Conservation (phyloP, 2,329 filamentous ascomycete genomes). For the Penicillium sp. region DNA sequence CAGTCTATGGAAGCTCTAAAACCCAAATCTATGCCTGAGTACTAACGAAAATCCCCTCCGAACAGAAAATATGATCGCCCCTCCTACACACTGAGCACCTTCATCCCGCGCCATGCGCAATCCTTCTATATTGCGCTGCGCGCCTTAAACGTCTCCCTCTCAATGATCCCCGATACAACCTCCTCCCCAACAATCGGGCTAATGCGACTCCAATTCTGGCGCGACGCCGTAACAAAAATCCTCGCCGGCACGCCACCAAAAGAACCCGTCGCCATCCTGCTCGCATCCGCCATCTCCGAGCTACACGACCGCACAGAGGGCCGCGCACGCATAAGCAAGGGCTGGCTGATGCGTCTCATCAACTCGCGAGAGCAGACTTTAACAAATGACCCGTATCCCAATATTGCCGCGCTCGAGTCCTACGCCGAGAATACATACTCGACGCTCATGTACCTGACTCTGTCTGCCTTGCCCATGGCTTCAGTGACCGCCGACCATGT, state of each 20-base stretch:
- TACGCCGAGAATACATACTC: conserved; percentile 96
- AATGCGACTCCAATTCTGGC: conserved; percentile 93
- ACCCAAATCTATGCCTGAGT: not conserved
- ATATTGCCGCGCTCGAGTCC: conserved; percentile 68
- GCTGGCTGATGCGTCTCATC: conserved; percentile 74
- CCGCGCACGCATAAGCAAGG: conserved; percentile 56
- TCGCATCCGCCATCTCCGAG: conserved; percentile 67
- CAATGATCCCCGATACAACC: conserved; percentile 82
- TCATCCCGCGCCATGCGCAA: conserved; percentile 69
- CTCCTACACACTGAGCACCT: conserved; percentile 78
- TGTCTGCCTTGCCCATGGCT: conserved; percentile 72
- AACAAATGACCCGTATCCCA: conserved; percentile 75
- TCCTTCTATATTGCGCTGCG: conserved; percentile 88
- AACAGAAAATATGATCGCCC: conserved; percentile 80
- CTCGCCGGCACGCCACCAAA: conserved; percentile 76
- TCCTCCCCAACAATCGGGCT: conserved; percentile 81
- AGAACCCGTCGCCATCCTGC: conserved; percentile 83
- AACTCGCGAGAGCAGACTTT: conserved; percentile 77
- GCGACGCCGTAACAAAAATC: conserved; percentile 73
- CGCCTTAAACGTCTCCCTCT: conserved; percentile 88
- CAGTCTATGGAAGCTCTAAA: not conserved
- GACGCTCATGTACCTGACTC: conserved; percentile 80
- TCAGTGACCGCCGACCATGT: conserved; percentile 87
- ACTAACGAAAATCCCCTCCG: not conserved
- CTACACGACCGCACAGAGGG: conserved; percentile 48